Percentiles rank a stretch among this genome's conserved stretches.
phyloP scores from a whole-genome alignment of 306 rosid species.

The barrel medic (Medicago truncatula) region DNA sequence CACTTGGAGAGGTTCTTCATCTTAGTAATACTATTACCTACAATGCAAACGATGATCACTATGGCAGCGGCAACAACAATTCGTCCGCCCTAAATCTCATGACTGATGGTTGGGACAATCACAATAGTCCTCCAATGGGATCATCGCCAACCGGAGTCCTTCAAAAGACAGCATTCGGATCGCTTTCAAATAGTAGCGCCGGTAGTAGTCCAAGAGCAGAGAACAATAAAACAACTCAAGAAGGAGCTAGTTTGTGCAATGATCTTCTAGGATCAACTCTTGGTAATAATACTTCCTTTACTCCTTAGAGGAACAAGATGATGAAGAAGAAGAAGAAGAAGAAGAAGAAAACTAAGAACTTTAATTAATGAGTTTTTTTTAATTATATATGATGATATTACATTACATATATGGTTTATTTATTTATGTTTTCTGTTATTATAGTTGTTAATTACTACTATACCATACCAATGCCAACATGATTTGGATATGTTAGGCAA shows the following conservation, averaged over 20 bases:
- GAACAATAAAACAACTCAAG: slow-evolving; percentile 57
- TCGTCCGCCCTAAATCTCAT: slow-evolving; percentile 77
- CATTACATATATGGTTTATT: slow-evolving; percentile 37
- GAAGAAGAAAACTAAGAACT: slow-evolving; percentile 10
- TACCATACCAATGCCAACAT: slow-evolving; percentile 5
- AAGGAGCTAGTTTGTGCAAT: slow-evolving; percentile 73
- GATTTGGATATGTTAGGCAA: slow-evolving; percentile 39
- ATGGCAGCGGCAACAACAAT: slow-evolving; percentile 31
- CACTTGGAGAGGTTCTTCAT: slow-evolving; percentile 89
- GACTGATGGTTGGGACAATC: slow-evolving; percentile 78
- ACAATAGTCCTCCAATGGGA: slow-evolving; percentile 75
- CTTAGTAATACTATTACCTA: slow-evolving; percentile 49
- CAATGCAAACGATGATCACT: slow-evolving; percentile 50
- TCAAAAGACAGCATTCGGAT: slow-evolving; percentile 77
- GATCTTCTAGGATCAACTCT: slow-evolving; percentile 62
- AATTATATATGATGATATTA: slow-evolving; percentile 22
- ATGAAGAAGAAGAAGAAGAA: neutral
- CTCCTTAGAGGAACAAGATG: slow-evolving; percentile 7
- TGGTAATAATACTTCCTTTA: slow-evolving; percentile 49
- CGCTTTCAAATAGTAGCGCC: slow-evolving; percentile 86
- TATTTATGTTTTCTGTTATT: slow-evolving; percentile 13
- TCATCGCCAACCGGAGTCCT: slow-evolving; percentile 91
- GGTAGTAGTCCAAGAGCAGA: slow-evolving; percentile 94
- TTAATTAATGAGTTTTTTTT: slow-evolving; percentile 16
- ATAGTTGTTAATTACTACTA: slow-evolving; percentile 9